Conservation (phyloP, 306 rosid genomes). For the Quercus dentata region DNA sequence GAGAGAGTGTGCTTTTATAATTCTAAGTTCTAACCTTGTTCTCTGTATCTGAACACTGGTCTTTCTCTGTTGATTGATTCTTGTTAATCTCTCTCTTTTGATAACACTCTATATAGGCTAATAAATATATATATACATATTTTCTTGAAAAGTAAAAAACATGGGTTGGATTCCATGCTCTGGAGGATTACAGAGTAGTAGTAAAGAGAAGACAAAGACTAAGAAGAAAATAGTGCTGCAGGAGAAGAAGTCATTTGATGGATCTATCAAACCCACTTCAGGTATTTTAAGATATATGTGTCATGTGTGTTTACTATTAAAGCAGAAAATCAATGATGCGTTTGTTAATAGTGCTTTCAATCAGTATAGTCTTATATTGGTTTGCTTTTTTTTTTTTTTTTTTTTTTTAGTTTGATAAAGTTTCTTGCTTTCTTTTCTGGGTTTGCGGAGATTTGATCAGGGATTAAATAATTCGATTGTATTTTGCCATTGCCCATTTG, state of each 20-base stretch:
- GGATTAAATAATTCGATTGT: conserved; percentile 14
- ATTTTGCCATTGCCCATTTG: conserved; percentile 19
- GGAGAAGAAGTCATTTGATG: conserved; percentile 43
- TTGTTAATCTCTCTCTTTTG: too few species aligned
- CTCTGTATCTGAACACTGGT: too few species aligned
- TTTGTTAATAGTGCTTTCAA: conserved; percentile 23
- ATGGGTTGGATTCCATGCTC: conserved; percentile 96
- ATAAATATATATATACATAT: too few species aligned
- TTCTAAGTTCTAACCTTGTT: too few species aligned
- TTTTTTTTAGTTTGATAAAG: neutral
- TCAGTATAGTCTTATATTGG: conserved; percentile 19
- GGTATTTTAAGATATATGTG: conserved; percentile 32
- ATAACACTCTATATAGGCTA: too few species aligned
- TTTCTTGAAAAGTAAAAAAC: conserved; percentile 11
- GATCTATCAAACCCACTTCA: conserved; percentile 46
- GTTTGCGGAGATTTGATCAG: conserved; percentile 9
- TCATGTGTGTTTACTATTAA: neutral
- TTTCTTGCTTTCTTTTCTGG: conserved; percentile 24
- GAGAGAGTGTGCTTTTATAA: too few species aligned
- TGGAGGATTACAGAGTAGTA: conserved; percentile 45
- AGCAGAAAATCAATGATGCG: conserved; percentile 7
- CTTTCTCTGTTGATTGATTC: too few species aligned
- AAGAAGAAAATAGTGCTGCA: conserved; percentile 43
- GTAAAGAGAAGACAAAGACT: conserved; percentile 46
- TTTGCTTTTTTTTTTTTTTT: neutral